These are phyloP conservation scores for Guillardia theta DNA, from an alignment of 78 protist species.

Conservation along the genomic window DNA sequence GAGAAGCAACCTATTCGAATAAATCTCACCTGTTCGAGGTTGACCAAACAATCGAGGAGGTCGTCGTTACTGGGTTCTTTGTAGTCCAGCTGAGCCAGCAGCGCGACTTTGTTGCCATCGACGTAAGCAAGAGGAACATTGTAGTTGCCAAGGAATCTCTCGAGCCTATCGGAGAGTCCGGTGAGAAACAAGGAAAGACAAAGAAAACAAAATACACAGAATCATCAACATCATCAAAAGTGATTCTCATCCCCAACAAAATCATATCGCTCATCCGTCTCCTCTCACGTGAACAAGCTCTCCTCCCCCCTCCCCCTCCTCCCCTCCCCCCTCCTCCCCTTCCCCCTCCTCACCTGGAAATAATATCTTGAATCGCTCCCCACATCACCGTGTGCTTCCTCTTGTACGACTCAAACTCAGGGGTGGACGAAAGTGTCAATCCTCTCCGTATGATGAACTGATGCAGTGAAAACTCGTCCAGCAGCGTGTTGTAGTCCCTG, in stretches of 20 bases:
- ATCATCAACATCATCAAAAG: too few relatives aligned
- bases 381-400: constrained; percentile 27
- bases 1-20: not conserved
- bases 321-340: too few relatives aligned
- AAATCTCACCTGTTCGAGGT: constrained; percentile 2
- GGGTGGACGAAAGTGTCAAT: not conserved
- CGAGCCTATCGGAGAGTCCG: too few relatives aligned
- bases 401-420: constrained; percentile 56
- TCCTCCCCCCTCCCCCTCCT: too few relatives aligned
- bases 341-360: too few relatives aligned
- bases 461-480: constrained; percentile 57
- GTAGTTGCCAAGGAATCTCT: too few relatives aligned
- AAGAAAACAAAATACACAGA: not conserved
- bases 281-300: not conserved
- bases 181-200: too few relatives aligned
- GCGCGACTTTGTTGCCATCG: constrained; percentile 46
- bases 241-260: too few relatives aligned
- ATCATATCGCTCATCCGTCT: too few relatives aligned
- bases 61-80: not conserved
- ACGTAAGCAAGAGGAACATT: constrained; percentile 43
- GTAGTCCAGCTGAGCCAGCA: not conserved
- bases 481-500: constrained; percentile 45
- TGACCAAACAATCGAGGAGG: constrained; percentile 12
- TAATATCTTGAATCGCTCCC: constrained; percentile 26
- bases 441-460: constrained; percentile 58